Evolutionary conservation across 768 basidiomycete genomes (phyloP).

Genomic region (Psilocybe subaeruginosa): DNA sequence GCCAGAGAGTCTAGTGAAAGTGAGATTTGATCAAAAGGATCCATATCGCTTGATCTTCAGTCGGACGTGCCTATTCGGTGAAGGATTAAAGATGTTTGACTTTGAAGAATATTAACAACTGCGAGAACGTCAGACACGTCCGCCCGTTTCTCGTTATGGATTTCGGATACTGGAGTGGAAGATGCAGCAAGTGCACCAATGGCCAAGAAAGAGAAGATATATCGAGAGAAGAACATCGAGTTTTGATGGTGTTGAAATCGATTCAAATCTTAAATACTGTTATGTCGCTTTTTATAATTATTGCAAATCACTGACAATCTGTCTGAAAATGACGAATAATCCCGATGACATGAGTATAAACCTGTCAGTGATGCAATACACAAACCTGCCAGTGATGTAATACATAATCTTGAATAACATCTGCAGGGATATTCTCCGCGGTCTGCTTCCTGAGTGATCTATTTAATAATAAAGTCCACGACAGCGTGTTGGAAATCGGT

Average conservation of each 20-base stretch:
- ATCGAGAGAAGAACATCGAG: not conserved
- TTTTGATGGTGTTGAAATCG: not conserved
- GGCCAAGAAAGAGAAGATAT: not conserved
- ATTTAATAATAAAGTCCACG: not conserved
- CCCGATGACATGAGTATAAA: not conserved
- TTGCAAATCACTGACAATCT: no score
- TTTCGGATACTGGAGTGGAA: not conserved
- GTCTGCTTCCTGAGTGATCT: no score
- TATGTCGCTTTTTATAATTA: no score
- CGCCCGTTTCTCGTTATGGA: not conserved
- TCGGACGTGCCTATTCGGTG: not conserved
- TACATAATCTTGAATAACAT: no score
- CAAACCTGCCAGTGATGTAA: not conserved
- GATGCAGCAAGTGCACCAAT: not conserved
- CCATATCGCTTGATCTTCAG: not conserved
- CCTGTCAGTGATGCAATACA: not conserved
- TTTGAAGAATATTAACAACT: constrained; percentile 1
- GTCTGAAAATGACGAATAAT: not conserved
- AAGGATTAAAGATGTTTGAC: not conserved
- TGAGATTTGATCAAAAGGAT: not conserved
- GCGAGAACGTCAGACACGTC: constrained; percentile 5
- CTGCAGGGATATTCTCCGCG: no score
- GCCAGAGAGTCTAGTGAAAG: not conserved
- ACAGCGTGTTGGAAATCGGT: not conserved
- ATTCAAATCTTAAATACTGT: no score